phyloP scores from a whole-genome alignment of 2,329 filamentous ascomycete species.

The Drechmeria coniospora region DNA sequence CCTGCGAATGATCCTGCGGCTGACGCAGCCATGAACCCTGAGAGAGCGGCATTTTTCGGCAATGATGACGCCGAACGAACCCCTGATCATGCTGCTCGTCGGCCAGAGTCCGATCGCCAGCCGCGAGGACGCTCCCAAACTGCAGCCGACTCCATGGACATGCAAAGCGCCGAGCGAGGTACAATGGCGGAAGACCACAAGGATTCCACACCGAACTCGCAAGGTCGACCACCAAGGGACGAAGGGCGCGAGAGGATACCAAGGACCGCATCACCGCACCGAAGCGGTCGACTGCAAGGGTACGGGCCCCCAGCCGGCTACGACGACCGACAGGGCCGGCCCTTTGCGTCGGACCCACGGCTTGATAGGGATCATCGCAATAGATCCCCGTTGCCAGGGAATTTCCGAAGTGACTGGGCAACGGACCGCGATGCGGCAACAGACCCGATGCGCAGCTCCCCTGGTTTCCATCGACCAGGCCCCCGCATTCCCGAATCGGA shows the following conservation, averaged over 20 bases:
- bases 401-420: conserved; percentile 18
- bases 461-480: conserved; percentile 20
- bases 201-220: conserved; percentile 13
- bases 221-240: conserved; percentile 24
- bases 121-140: conserved; percentile 13
- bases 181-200: conserved; percentile 25
- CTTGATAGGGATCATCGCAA: conserved; percentile 16
- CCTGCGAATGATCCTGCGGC: conserved; percentile 10
- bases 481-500: conserved; percentile 29
- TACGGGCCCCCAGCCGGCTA: too few species aligned
- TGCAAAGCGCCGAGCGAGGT: conserved; percentile 33
- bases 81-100: too few species aligned
- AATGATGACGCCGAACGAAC: conserved; percentile 15
- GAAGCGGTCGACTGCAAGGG: too few species aligned
- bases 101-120: conserved; percentile 14
- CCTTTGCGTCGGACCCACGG: conserved; percentile 18
- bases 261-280: conserved; percentile 33
- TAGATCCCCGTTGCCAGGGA: conserved; percentile 14
- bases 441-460: conserved; percentile 25
- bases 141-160: conserved; percentile 15
- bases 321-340: conserved; percentile 32
- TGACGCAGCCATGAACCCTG: conserved; percentile 39
- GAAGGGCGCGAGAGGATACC: conserved; percentile 26
- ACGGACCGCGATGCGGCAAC: conserved; percentile 22
- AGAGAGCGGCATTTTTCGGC: conserved; percentile 34